Evolutionary conservation across 768 basidiomycete species (phyloP).

Genomic region (Leucosporidium scottii): DNA sequence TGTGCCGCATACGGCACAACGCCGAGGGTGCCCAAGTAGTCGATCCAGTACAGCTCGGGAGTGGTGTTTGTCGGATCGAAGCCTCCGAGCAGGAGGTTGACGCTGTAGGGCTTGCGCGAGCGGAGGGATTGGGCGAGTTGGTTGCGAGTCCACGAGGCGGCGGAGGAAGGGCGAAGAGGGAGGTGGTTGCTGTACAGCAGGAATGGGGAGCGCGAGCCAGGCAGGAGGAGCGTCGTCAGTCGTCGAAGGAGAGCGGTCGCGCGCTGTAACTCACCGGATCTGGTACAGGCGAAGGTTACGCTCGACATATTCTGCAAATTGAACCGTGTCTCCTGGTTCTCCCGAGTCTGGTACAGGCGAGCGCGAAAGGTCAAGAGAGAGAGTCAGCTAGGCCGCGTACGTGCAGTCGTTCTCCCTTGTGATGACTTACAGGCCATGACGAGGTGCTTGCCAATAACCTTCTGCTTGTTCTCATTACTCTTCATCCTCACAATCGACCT

Average conservation of each 20-base stretch:
- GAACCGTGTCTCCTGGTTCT: constrained; percentile 76
- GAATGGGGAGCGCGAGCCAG: not conserved
- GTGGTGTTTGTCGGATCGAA: constrained; percentile 63
- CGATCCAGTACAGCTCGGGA: constrained; percentile 88
- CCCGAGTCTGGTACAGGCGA: constrained; percentile 24
- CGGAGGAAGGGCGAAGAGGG: constrained; percentile 78
- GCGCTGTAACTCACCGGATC: constrained; percentile 63
- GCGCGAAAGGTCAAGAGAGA: not conserved
- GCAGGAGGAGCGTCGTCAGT: not conserved
- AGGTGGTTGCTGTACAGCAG: constrained; percentile 56
- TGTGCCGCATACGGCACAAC: constrained; percentile 90
- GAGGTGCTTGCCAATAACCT: constrained; percentile 77
- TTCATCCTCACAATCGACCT: constrained; percentile 98
- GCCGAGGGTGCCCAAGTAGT: constrained; percentile 84
- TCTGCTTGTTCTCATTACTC: constrained; percentile 92
- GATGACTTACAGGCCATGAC: constrained; percentile 63
- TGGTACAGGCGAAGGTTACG: constrained; percentile 93
- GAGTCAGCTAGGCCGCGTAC: not conserved
- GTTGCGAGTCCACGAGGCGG: constrained; percentile 91
- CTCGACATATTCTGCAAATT: constrained; percentile 93
- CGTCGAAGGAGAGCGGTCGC: not conserved
- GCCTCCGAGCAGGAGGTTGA: constrained; percentile 88
- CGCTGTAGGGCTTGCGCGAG: constrained; percentile 76
- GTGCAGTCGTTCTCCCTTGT: not conserved
- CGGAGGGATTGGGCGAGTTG: constrained; percentile 81